Percentiles rank a stretch among this genome's conserved stretches.
Evolutionary conservation across 495 filamentous ascomycete genomes (phyloP).

Genomic region (Cercophora samala): DNA sequence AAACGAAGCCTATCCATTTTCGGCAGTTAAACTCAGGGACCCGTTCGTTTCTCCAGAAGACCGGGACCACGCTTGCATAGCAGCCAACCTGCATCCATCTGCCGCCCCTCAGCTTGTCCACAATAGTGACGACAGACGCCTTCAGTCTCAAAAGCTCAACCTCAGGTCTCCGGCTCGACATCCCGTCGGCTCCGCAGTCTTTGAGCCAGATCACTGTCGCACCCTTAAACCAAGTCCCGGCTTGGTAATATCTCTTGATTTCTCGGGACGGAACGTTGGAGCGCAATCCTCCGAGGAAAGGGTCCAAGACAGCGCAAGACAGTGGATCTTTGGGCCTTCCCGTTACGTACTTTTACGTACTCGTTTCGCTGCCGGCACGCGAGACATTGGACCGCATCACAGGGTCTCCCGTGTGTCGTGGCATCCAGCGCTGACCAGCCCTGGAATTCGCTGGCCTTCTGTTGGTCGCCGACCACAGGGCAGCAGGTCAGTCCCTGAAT

Average conservation of each 20-base stretch:
- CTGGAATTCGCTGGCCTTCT: conserved; percentile 5
- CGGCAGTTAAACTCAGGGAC: conserved; percentile 16
- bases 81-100: conserved; percentile 14
- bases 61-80: conserved; percentile 24
- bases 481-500: conserved; percentile 13
- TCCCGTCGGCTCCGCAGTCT: conserved; percentile 10
- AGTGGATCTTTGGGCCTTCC: conserved; percentile 17
- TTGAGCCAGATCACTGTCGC: not conserved
- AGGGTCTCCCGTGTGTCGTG: conserved; percentile 11
- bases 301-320: conserved; percentile 9
- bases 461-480: conserved; percentile 12
- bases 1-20: not conserved
- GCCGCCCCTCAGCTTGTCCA: conserved; percentile 1
- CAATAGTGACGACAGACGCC: conserved; percentile 4
- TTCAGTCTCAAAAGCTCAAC: not conserved
- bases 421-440: conserved; percentile 12
- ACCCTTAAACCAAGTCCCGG: not conserved
- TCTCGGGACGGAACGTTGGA: conserved; percentile 9
- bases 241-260: not conserved
- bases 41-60: conserved; percentile 8
- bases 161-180: not conserved
- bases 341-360: conserved; percentile 36
- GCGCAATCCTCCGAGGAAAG: conserved; percentile 11
- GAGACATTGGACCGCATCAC: conserved; percentile 15
- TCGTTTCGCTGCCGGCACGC: conserved; percentile 23